Evolutionary conservation across 495 filamentous ascomycete species (phyloP).

Genomic region (Xylaria scruposa): DNA sequence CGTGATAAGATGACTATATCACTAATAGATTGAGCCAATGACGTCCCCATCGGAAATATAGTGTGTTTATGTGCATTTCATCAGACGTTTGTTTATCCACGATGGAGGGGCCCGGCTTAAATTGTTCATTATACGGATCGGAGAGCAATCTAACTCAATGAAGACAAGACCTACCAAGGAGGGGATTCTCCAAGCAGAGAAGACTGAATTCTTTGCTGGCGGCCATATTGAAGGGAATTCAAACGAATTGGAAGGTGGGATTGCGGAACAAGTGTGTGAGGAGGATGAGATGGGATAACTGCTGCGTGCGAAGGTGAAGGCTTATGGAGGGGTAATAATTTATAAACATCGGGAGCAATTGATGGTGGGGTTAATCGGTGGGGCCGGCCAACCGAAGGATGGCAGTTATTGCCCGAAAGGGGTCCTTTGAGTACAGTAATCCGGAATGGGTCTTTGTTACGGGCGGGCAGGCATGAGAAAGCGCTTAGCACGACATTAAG

Average conservation of each 20-base stretch:
- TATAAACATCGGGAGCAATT: background rate
- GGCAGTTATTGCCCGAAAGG: background rate
- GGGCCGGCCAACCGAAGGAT: background rate
- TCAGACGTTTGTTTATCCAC: no score
- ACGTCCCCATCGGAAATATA: background rate
- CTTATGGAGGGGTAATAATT: conserved; percentile 21
- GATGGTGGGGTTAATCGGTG: conserved; percentile 8
- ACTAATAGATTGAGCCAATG: background rate
- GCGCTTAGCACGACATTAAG: background rate
- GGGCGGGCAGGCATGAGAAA: background rate
- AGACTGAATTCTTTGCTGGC: conserved; percentile 78
- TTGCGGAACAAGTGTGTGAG: background rate
- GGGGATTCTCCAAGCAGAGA: conserved; percentile 92
- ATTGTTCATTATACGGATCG: conserved; percentile 27
- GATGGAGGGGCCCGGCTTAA: background rate
- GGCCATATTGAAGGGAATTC: conserved; percentile 64
- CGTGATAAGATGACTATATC: background rate
- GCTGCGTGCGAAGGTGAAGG: background rate
- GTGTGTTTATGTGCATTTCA: background rate
- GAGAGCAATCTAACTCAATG: conserved; percentile 9
- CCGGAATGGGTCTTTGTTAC: background rate
- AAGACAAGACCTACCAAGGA: conserved; percentile 73
- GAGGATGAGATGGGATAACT: background rate
- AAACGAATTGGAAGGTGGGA: background rate
- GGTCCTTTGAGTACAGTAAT: conserved; percentile 20